phyloP scores from a whole-genome alignment of 176 grass and related monocot species.

The Thalia dealbata region DNA sequence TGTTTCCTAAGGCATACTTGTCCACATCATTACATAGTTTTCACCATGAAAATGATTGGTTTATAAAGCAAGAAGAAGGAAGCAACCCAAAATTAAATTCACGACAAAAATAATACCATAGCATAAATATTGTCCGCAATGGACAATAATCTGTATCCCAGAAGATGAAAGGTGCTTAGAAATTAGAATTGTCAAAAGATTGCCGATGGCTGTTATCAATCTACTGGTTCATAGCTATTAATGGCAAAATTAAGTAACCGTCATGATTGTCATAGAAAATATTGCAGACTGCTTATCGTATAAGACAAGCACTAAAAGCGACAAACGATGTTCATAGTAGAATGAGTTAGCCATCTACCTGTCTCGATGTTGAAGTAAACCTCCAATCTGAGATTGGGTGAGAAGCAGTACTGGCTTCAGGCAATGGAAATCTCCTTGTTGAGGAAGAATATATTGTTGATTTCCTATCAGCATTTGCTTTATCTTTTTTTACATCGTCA shows the following conservation, averaged over 20 bases:
- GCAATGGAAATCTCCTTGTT: conserved; percentile 49
- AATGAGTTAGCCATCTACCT: conserved; percentile 35
- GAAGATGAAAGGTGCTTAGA: not conserved
- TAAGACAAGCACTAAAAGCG: not conserved
- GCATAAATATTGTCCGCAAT: not conserved
- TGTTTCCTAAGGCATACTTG: no score
- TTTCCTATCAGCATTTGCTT: conserved; percentile 54
- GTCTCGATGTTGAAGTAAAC: conserved; percentile 49
- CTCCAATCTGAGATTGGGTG: conserved; percentile 69
- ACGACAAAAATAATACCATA: not conserved
- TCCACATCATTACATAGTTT: no score
- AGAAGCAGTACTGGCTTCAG: conserved; percentile 44
- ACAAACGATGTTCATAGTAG: not conserved
- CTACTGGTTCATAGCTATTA: no score
- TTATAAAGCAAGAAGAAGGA: not conserved
- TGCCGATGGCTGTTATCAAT: no score
- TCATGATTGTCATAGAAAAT: no score
- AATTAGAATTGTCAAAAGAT: not conserved
- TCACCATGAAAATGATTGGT: no score
- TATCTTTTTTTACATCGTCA: conserved; percentile 60
- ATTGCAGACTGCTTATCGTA: not conserved
- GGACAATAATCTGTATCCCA: no score
- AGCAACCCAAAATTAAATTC: not conserved
- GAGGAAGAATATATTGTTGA: conserved; percentile 24
- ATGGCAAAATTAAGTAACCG: no score